Percentiles rank a stretch among this genome's conserved stretches.
Evolutionary conservation across 768 basidiomycete species (phyloP).

Genomic region (Suillus placidus): DNA sequence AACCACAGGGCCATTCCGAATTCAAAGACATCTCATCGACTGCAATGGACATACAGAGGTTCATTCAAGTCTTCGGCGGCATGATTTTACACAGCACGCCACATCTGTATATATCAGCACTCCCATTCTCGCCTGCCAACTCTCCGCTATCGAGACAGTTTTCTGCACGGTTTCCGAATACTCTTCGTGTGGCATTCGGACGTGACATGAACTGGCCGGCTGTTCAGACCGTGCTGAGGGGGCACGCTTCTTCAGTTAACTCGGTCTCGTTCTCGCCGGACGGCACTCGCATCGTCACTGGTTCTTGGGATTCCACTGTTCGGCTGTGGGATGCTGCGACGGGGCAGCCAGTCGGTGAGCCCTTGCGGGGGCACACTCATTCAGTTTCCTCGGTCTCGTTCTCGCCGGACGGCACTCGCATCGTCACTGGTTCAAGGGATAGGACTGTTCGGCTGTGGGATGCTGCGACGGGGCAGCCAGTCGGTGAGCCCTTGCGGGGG

Average conservation of each 20-base stretch:
- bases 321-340: not conserved
- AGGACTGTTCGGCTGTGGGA: not conserved
- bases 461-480: too few species aligned
- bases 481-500: too few species aligned
- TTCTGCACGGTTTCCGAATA: not conserved
- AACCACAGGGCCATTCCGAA: not conserved
- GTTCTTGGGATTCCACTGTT: not conserved
- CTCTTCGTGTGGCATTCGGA: not conserved
- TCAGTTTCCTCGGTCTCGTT: too few species aligned
- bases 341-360: not conserved
- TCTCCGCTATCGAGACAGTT: not conserved
- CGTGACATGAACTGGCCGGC: not conserved
- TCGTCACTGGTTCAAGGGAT: not conserved
- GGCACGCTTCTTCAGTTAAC: rapidly evolving
- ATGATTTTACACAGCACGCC: conserved; percentile 21
- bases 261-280: not conserved
- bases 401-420: too few species aligned
- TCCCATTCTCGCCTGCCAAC: conserved; percentile 21
- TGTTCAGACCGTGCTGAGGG: not conserved
- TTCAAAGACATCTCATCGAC: conserved; percentile 1
- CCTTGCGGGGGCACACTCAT: not conserved
- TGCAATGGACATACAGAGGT: conserved; percentile 13
- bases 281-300: not conserved
- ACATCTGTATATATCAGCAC: conserved; percentile 28
- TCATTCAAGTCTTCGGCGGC: conserved; percentile 17